phyloP scores from a whole-genome alignment of 139 green algal genomes.

The Edaphochlamys debaryana region DNA sequence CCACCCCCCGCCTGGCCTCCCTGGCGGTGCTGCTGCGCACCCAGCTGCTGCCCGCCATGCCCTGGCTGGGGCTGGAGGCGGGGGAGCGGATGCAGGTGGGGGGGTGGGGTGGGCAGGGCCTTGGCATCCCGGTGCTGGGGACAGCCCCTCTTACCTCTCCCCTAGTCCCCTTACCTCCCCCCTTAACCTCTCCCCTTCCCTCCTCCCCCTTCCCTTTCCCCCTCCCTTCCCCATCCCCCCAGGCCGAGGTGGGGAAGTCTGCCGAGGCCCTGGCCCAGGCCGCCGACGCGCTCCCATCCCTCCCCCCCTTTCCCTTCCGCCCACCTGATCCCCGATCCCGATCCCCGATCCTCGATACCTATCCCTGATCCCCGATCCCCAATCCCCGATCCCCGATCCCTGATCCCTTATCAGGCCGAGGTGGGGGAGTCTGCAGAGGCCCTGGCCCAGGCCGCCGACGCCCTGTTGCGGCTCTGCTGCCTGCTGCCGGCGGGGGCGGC shows the following conservation, averaged over 20 bases:
- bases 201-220: neutral
- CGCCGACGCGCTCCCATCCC: too few species aligned
- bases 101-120: too few species aligned
- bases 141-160: neutral
- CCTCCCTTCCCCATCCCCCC: too few species aligned
- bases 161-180: neutral
- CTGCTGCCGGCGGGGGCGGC: slow-evolving; percentile 34
- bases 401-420: slow-evolving; percentile 30
- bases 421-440: slow-evolving; percentile 15
- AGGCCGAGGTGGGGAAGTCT: too few species aligned
- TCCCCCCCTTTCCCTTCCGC: too few species aligned
- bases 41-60: slow-evolving; percentile 49
- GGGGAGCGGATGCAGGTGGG: slow-evolving; percentile 38
- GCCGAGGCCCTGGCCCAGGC: too few species aligned
- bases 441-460: neutral
- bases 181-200: too few species aligned
- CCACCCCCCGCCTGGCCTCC: slow-evolving; percentile 11
- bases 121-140: neutral
- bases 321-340: too few species aligned
- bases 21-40: slow-evolving; percentile 44
- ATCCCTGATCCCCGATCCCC: too few species aligned
- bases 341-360: too few species aligned
- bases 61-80: slow-evolving; percentile 45
- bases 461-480: slow-evolving; percentile 8
- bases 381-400: too few species aligned